Percentiles rank a stretch among this genome's conserved stretches.
phyloP scores from a whole-genome alignment of 495 filamentous ascomycete species.

The Penicillium flavigenum region DNA sequence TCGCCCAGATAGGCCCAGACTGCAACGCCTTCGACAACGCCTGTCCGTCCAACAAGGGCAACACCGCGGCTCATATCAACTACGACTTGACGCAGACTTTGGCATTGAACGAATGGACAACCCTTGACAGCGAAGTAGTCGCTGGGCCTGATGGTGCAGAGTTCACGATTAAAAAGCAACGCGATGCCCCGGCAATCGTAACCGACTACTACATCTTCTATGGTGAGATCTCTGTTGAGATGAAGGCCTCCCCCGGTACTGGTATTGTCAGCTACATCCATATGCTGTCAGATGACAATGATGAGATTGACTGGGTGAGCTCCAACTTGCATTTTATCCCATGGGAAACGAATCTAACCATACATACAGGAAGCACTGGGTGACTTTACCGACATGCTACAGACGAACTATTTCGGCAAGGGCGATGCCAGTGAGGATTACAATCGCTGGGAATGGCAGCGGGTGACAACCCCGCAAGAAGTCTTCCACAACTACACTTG shows the following conservation, averaged over 20 bases:
- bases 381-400: background rate
- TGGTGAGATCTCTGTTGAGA: background rate
- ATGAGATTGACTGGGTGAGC: constrained; percentile 1
- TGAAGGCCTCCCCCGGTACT: background rate
- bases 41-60: background rate
- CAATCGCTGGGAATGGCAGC: constrained; percentile 2
- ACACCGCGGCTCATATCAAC: background rate
- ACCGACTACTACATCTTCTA: constrained; percentile 5
- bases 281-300: background rate
- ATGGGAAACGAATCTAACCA: background rate
- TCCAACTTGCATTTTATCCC: background rate
- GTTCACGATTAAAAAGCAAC: background rate
- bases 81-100: background rate
- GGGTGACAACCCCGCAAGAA: background rate
- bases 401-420: background rate
- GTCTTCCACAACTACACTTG: constrained; percentile 3
- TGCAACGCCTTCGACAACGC: background rate
- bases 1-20: background rate
- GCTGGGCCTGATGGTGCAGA: background rate
- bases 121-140: background rate
- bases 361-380: background rate
- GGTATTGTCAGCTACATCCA: constrained; percentile 1
- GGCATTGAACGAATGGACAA: background rate
- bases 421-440: background rate
- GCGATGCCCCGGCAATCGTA: background rate